These are phyloP conservation scores for Sclerotinia subarctica DNA, from an alignment of 2,329 filamentous ascomycete species.

Conservation along the genomic window DNA sequence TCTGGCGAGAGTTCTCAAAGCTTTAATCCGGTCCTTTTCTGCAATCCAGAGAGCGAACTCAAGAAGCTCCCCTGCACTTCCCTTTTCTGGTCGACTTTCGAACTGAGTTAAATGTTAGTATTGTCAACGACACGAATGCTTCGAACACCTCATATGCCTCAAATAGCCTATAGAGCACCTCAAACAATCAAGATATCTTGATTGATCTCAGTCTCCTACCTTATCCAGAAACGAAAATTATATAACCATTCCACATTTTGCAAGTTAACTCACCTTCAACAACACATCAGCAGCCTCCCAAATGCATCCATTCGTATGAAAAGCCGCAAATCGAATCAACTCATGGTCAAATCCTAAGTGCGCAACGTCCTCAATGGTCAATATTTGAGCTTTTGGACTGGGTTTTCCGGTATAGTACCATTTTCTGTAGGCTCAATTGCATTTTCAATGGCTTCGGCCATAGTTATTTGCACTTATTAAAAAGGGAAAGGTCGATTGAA, in stretches of 20 bases:
- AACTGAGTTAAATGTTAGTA: not conserved
- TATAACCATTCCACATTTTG: too few relatives aligned
- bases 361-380: not conserved
- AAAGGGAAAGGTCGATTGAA: not conserved
- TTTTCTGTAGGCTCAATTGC: not conserved
- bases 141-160: not conserved
- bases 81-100: not conserved
- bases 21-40: not conserved
- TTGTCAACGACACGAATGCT: not conserved
- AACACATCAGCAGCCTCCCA: not conserved
- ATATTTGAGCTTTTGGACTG: not conserved
- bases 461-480: not conserved
- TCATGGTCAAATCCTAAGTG: not conserved
- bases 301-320: not conserved
- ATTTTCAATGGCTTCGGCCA: not conserved
- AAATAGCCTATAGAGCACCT: too few relatives aligned
- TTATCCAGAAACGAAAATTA: not conserved
- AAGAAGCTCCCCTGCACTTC: not conserved
- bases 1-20: not conserved
- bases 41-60: conserved; percentile 5
- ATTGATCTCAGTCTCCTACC: not conserved
- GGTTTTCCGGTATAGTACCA: not conserved
- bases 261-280: not conserved
- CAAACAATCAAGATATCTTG: not conserved
- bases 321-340: not conserved